These are phyloP conservation scores for Aplosporella prunicola DNA, from an alignment of 2,329 filamentous ascomycete species.

Conservation along the genomic window DNA sequence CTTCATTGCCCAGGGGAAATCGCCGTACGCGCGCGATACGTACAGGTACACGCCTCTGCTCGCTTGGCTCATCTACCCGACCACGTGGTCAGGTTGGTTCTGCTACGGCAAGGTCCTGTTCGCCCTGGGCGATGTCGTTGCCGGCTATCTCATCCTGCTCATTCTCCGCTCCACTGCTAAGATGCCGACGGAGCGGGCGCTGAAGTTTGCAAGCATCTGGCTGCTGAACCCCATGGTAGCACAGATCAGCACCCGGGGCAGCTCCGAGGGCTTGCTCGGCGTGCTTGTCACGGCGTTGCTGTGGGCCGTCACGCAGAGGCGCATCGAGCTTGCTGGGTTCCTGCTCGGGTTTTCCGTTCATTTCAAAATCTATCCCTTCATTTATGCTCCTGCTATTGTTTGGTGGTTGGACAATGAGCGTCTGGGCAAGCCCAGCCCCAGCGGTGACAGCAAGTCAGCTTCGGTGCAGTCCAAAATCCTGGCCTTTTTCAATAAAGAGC, in stretches of 20 bases:
- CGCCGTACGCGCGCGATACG: constrained; percentile 82
- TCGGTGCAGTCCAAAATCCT: constrained; percentile 18
- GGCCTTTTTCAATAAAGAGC: constrained; percentile 25
- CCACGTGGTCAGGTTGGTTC: constrained; percentile 55
- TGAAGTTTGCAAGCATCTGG: constrained; percentile 80
- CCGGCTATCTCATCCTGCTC: constrained; percentile 65
- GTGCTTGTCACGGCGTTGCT: constrained; percentile 74
- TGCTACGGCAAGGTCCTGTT: constrained; percentile 84
- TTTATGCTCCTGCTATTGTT: constrained; percentile 74
- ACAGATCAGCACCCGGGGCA: constrained; percentile 88
- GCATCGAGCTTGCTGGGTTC: constrained; percentile 57
- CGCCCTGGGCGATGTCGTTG: constrained; percentile 69
- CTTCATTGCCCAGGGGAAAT: constrained; percentile 56
- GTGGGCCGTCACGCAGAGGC: constrained; percentile 64
- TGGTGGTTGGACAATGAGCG: constrained; percentile 64
- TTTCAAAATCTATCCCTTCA: constrained; percentile 98
- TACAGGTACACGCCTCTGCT: constrained; percentile 95
- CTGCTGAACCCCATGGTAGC: constrained; percentile 97
- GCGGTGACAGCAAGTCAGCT: constrained; percentile 6
- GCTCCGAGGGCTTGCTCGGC: constrained; percentile 81
- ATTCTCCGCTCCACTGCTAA: constrained; percentile 37
- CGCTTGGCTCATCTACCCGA: constrained; percentile 83
- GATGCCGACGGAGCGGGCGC: constrained; percentile 40
- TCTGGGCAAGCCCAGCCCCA: constrained; percentile 16
- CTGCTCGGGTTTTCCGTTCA: constrained; percentile 80